Base-by-base conservation (phyloP, 192 early-diverging fungal species). In the Geranomyces variabilis region DNA sequence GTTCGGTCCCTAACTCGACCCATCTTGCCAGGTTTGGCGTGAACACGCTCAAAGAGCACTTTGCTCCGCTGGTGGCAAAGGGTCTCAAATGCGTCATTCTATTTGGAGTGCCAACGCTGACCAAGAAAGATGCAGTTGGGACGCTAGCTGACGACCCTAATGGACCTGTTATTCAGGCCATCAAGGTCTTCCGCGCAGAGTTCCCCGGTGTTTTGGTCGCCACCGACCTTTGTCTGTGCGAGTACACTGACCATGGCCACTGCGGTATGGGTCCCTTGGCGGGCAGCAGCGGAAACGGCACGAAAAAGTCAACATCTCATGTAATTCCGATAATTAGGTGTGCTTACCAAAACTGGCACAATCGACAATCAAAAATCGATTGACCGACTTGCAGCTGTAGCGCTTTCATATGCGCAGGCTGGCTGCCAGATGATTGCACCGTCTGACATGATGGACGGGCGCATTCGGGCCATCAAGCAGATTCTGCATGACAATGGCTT, bases 391-490 rank as follows among this genome's bases (percentile, higher is more conserved):
- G 94, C 92, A 0, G 86, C 94, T 66, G 92, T 97, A 4, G 88
- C 93, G 12, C 78, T 94, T 43, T 85, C 80, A 53, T 99, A 96
- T 81, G 95, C 94, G 19, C 84, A 89, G 62, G 95, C 95, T 1
- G 97, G 95, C 33, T 93, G 93, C 49, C 92, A 96, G 41, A 88
- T 93, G 67, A 91, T 98, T 6, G 90, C 95, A 3, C 96, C 96
- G 12, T 93, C 92, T 15, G 96, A 98, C 75, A 98, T 98, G 96
- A 98, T 97, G 96, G 97, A 96, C 57, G 93, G 93, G 44, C 88
- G 97, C 63, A 92, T 99, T 75, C 81, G 87, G 60, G 91, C 92
- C 9, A 97, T 99, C 81, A 99, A 99, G 83, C 77, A 93, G 75
- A 84, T 82, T 0, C 81, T 99, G 31, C 77, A 92, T 5, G 81